phyloP scores from a whole-genome alignment of 2,329 filamentous ascomycete species.

The Ophiognomonia clavigignenti-juglandacearum region DNA sequence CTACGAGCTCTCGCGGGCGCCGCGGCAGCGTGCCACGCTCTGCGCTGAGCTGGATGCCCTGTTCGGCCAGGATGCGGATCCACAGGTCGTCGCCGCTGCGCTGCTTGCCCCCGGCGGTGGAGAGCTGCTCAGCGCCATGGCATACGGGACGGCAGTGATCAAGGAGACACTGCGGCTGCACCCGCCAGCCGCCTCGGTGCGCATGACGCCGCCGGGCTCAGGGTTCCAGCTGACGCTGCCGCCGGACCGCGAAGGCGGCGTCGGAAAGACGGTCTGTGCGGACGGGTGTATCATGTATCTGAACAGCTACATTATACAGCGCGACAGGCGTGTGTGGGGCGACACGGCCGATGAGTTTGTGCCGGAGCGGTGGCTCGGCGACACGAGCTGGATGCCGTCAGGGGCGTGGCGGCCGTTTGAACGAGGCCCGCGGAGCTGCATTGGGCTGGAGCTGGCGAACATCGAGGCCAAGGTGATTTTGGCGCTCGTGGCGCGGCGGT shows the following conservation, averaged over 20 bases:
- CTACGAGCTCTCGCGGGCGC: slow-evolving; percentile 31
- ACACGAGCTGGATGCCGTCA: slow-evolving; percentile 20
- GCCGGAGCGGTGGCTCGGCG: slow-evolving; percentile 35
- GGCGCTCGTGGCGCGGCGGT: slow-evolving; percentile 25
- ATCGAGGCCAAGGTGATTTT: slow-evolving; percentile 29
- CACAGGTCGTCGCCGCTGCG: slow-evolving; percentile 20
- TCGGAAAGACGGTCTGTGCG: slow-evolving; percentile 23
- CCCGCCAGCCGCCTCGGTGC: slow-evolving; percentile 26
- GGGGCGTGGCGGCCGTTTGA: slow-evolving; percentile 50
- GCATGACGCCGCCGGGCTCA: slow-evolving; percentile 21
- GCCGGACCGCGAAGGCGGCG: no score
- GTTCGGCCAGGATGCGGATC: slow-evolving; percentile 27
- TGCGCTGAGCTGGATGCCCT: slow-evolving; percentile 31
- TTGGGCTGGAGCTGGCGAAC: slow-evolving; percentile 49
- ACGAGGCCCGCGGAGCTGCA: slow-evolving; percentile 46
- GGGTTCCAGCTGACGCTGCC: slow-evolving; percentile 26
- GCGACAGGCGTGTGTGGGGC: slow-evolving; percentile 30
- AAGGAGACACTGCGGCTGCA: slow-evolving; percentile 12
- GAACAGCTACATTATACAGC: slow-evolving; percentile 29
- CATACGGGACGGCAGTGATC: slow-evolving; percentile 12
- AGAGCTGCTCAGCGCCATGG: slow-evolving; percentile 28
- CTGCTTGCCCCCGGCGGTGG: slow-evolving; percentile 24
- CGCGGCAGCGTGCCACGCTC: slow-evolving; percentile 24
- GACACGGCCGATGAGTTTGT: slow-evolving; percentile 29
- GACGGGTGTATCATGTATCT: slow-evolving; percentile 32